phyloP scores from a whole-genome alignment of 208 protist genomes.

The Crithidia fasciculata region DNA sequence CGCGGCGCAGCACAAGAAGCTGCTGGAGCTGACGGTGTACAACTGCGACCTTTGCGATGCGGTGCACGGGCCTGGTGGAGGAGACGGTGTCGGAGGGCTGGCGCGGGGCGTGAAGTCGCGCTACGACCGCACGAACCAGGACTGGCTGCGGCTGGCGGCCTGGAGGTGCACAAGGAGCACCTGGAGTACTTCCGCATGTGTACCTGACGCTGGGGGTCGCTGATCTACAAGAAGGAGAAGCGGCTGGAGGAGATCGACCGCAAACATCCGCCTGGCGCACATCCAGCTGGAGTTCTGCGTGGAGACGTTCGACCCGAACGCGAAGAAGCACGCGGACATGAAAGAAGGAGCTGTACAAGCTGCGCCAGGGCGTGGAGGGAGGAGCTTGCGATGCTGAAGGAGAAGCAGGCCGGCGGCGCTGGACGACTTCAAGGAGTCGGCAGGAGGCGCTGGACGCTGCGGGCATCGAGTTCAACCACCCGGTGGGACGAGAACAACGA shows the following conservation, averaged over 20 bases:
- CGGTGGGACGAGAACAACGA: slow-evolving; percentile 76
- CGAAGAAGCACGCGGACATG: slow-evolving; percentile 78
- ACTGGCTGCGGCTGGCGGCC: slow-evolving; percentile 67
- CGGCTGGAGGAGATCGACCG: slow-evolving; percentile 80
- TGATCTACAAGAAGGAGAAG: slow-evolving; percentile 84
- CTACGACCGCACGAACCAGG: slow-evolving; percentile 78
- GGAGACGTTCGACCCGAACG: slow-evolving; percentile 83
- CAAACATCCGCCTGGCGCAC: slow-evolving; percentile 75
- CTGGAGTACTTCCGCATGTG: slow-evolving; percentile 74
- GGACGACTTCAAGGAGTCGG: slow-evolving; percentile 24
- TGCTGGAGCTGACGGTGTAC: slow-evolving; percentile 83
- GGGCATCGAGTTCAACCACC: slow-evolving; percentile 74
- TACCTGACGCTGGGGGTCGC: slow-evolving; percentile 82
- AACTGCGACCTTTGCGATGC: slow-evolving; percentile 81
- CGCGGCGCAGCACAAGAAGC: slow-evolving; percentile 81
- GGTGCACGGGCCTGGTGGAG: slow-evolving; percentile 73
- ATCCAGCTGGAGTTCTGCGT: slow-evolving; percentile 86
- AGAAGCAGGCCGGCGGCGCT: slow-evolving; percentile 76
- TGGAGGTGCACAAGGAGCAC: slow-evolving; percentile 87
- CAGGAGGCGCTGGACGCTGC: slow-evolving; percentile 54
- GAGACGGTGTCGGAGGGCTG: slow-evolving; percentile 77
- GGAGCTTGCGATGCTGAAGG: slow-evolving; percentile 72
- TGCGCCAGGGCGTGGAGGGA: no score
- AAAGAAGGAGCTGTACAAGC: slow-evolving; percentile 85
- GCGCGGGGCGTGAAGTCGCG: slow-evolving; percentile 70